Conservation (phyloP, 2,329 filamentous ascomycete genomes). For the Exophiala mesophila region DNA sequence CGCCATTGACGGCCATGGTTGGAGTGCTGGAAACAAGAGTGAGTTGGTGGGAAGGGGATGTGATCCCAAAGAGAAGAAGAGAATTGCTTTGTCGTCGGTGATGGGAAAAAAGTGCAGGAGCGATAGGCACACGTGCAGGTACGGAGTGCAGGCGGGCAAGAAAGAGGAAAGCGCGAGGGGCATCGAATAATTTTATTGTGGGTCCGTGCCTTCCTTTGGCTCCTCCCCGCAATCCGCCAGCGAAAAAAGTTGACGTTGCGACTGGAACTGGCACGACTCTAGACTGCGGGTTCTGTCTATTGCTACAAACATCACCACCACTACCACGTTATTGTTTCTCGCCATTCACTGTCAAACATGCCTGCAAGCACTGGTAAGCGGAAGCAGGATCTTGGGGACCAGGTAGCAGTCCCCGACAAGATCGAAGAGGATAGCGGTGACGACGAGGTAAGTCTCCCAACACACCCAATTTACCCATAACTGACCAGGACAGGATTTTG, state of each 20-base stretch:
- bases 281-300: too few species aligned
- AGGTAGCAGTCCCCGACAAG: constrained; percentile 11
- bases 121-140: constrained; percentile 6
- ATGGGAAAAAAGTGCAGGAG: constrained; percentile 1
- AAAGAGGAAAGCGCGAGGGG: constrained; percentile 50
- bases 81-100: neutral
- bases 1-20: constrained; percentile 26
- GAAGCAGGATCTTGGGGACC: constrained; percentile 23
- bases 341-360: neutral
- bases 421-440: constrained; percentile 27
- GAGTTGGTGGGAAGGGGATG: neutral
- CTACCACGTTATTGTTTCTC: too few species aligned
- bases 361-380: constrained; percentile 17
- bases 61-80: constrained; percentile 5
- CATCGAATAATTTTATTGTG: constrained; percentile 8
- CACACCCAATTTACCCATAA: constrained; percentile 3
- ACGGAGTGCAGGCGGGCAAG: too few species aligned
- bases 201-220: neutral
- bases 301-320: too few species aligned
- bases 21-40: neutral
- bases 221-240: neutral
- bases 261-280: too few species aligned
- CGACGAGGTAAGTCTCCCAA: constrained; percentile 34
- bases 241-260: neutral
- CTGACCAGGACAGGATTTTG: constrained; percentile 61